phyloP scores from a whole-genome alignment of 805 yeast species.

The Yarrowia osloensis region DNA sequence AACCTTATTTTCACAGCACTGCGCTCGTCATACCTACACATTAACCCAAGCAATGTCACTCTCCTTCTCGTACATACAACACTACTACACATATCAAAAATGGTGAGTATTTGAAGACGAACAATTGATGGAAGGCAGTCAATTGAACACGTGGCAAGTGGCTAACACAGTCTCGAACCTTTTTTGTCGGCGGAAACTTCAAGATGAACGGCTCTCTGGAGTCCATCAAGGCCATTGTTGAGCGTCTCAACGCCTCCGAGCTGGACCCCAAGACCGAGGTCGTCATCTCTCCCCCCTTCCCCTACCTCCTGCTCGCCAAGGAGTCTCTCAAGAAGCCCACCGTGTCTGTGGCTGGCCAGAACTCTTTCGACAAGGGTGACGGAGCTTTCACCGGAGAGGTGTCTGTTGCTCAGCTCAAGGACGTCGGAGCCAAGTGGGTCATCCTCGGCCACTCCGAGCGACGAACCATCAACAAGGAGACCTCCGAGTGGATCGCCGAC shows the following conservation, averaged over 20 bases:
- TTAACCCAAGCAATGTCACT: not conserved
- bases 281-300: conserved; percentile 94
- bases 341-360: conserved; percentile 87
- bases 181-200: conserved; percentile 99
- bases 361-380: conserved; percentile 78
- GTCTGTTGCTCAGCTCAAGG: conserved; percentile 84
- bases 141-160: too few species aligned
- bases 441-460: conserved; percentile 98
- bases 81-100: not conserved
- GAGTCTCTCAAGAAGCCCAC: conserved; percentile 64
- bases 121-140: not conserved
- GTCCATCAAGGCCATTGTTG: conserved; percentile 81
- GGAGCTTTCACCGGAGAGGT: conserved; percentile 99
- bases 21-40: not conserved
- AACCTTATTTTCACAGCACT: not conserved
- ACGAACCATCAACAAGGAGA: conserved; percentile 88
- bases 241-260: conserved; percentile 73
- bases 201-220: conserved; percentile 95
- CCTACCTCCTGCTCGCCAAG: conserved; percentile 80
- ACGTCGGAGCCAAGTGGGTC: conserved; percentile 91
- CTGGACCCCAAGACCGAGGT: conserved; percentile 83
- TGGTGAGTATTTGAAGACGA: conserved; percentile 7
- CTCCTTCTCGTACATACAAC: not conserved
- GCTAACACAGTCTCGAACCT: conserved; percentile 69
- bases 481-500: conserved; percentile 87